Conservation (phyloP, 2,329 filamentous ascomycete species). For the Fusarium penzigii region DNA sequence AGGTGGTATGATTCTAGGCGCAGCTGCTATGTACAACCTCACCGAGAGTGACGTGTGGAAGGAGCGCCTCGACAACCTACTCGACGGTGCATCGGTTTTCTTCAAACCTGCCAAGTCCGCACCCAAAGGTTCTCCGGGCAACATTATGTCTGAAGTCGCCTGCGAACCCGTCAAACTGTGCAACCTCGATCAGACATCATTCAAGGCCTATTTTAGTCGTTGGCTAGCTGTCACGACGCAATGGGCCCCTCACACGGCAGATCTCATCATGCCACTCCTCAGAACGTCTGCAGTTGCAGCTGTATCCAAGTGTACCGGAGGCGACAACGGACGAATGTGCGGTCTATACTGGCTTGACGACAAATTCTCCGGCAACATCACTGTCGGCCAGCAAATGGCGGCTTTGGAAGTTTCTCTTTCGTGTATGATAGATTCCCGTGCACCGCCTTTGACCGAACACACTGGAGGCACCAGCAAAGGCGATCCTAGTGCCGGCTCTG, state of each 20-base stretch:
- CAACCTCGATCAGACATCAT: slow-evolving; percentile 62
- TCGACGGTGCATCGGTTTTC: slow-evolving; percentile 55
- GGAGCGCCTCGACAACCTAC: slow-evolving; percentile 56
- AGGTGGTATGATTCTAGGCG: slow-evolving; percentile 65
- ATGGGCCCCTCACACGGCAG: slow-evolving; percentile 61
- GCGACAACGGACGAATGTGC: slow-evolving; percentile 58
- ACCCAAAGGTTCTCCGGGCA: slow-evolving; percentile 39
- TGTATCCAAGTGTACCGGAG: slow-evolving; percentile 58
- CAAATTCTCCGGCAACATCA: slow-evolving; percentile 59
- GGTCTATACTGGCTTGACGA: slow-evolving; percentile 60
- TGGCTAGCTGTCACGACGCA: slow-evolving; percentile 65
- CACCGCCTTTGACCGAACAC: slow-evolving; percentile 45
- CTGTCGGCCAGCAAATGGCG: slow-evolving; percentile 72
- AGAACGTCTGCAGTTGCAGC: slow-evolving; percentile 58
- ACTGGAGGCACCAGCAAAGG: slow-evolving; percentile 61
- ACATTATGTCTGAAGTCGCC: slow-evolving; percentile 65
- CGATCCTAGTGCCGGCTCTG: slow-evolving; percentile 47
- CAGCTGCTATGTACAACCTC: slow-evolving; percentile 70
- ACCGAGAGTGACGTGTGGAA: slow-evolving; percentile 55
- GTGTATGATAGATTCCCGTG: slow-evolving; percentile 53
- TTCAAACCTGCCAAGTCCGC: slow-evolving; percentile 40
- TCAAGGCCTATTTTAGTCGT: slow-evolving; percentile 63
- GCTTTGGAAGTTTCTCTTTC: slow-evolving; percentile 65
- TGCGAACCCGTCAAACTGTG: slow-evolving; percentile 65
- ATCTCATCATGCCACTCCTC: slow-evolving; percentile 54